Evolutionary conservation across 495 filamentous ascomycete species (phyloP), one percentile per base, ranked within the genome.

Genomic region (Penicillium steckii): DNA sequence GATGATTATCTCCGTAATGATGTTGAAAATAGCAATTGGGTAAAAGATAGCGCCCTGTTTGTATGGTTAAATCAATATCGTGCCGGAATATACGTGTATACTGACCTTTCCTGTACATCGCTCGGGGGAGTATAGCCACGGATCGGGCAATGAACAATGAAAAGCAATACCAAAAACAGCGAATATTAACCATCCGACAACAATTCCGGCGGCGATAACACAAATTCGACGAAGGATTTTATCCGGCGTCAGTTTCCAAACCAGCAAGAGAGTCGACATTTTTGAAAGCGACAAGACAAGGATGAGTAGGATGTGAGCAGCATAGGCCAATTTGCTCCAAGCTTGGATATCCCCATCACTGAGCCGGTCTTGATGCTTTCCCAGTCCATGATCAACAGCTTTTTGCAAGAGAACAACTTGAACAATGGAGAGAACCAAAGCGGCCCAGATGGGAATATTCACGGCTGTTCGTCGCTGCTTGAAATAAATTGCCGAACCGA

Each of bases 361-460:
- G 21, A 67, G 53, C 15, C 25, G 26, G 17, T 47, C 49, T 24
- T 55, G n/a, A 38, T 68, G 60, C 25, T 40, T 57, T 24, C 66
- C 62, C 27, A 65, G 29, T 52, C 68, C 59, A 61, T 64, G 18
- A 18, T 64, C 54, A 38, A 69, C 59, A 3, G 54, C 50, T 37
- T 62, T 60, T 37, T 69, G 59, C 19, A 69, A 52, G 22, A 63
- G 18, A 12, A 67, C 52, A 15, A 61, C 53, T 44, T 65, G 51
- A 8, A 59, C 9, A 29, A 67, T 59, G 7, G 55, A 44, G 2
- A 69, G 50, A 17, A 61, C 32, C 43, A 64, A 24, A 59, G 62
- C 70, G 55, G 47, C 56, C 72, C 43, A 74, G 8, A 76, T 60
- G 18, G 60, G 59, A 10, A 53, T 64, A 40, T 61, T 67, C 27